Evolutionary conservation across 495 filamentous ascomycete genomes (phyloP).

Genomic region (Penicillium crystallinum): DNA sequence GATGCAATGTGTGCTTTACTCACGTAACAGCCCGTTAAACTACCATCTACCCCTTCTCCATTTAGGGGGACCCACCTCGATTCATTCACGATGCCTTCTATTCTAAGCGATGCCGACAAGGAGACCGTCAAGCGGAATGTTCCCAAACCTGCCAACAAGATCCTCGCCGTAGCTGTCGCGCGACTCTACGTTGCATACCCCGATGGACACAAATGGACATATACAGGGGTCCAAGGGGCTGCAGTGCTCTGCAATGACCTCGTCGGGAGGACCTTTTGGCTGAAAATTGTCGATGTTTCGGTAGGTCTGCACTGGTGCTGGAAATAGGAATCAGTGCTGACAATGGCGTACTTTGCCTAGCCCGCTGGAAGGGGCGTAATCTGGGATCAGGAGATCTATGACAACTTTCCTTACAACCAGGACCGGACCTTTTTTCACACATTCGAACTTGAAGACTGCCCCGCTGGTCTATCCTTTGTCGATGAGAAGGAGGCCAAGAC

Average conservation of each 20-base stretch:
- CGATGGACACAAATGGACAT: slow-evolving; percentile 80
- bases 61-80: slow-evolving; percentile 5
- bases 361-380: slow-evolving; percentile 80
- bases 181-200: slow-evolving; percentile 93
- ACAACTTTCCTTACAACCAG: slow-evolving; percentile 89
- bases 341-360: slow-evolving; percentile 36
- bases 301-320: slow-evolving; percentile 44
- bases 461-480: slow-evolving; percentile 83
- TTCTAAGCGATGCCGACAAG: slow-evolving; percentile 86
- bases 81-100: slow-evolving; percentile 68
- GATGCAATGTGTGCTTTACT: slow-evolving; percentile 33
- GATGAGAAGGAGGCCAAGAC: slow-evolving; percentile 95
- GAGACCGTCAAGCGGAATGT: slow-evolving; percentile 87
- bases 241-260: slow-evolving; percentile 90
- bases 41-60: slow-evolving; percentile 2
- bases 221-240: slow-evolving; percentile 90
- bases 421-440: slow-evolving; percentile 96
- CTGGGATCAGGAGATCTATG: slow-evolving; percentile 98
- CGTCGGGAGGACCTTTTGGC: slow-evolving; percentile 91
- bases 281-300: slow-evolving; percentile 95
- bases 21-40: slow-evolving; percentile 9
- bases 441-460: slow-evolving; percentile 88
- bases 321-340: slow-evolving; percentile 13
- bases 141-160: slow-evolving; percentile 90
- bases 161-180: slow-evolving; percentile 87